A percentile compares a stretch with the other conserved stretches of the same genome.
These are phyloP conservation scores for Nidula microcarpa DNA, from an alignment of 768 basidiomycete genomes.

Conservation along the genomic window DNA sequence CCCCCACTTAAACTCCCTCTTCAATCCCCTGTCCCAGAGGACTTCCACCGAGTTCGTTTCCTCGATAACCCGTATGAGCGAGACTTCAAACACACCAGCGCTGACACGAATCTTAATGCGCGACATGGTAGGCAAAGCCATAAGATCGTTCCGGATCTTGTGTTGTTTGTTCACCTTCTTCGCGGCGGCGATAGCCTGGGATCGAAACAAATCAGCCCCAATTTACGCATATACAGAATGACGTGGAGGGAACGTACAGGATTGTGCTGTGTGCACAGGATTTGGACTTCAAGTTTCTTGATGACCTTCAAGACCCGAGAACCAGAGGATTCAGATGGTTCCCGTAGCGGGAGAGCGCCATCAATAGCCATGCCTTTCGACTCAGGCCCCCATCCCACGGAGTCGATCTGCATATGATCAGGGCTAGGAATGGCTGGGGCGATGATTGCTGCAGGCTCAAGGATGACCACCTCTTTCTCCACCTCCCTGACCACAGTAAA, in stretches of 20 bases:
- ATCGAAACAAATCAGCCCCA: neutral
- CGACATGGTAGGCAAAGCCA: slow-evolving; percentile 65
- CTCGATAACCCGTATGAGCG: slow-evolving; percentile 66
- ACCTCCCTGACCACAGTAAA: slow-evolving; percentile 65
- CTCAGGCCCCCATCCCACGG: slow-evolving; percentile 1
- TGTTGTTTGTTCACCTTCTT: slow-evolving; percentile 76
- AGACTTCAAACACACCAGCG: slow-evolving; percentile 85
- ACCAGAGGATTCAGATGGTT: slow-evolving; percentile 2
- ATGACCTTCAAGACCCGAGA: slow-evolving; percentile 58
- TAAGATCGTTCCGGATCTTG: slow-evolving; percentile 65
- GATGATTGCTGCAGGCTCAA: slow-evolving; percentile 32
- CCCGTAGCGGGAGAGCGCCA: neutral
- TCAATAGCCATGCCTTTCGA: slow-evolving; percentile 4
- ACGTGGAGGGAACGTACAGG: slow-evolving; percentile 52
- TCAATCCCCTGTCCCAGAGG: slow-evolving; percentile 72
- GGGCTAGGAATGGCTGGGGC: slow-evolving; percentile 1
- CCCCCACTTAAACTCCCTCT: slow-evolving; percentile 81
- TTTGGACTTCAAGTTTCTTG: slow-evolving; percentile 69
- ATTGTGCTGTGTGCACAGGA: slow-evolving; percentile 87
- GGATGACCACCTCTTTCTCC: slow-evolving; percentile 76
- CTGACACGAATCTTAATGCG: slow-evolving; percentile 84
- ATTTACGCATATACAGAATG: neutral
- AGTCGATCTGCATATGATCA: slow-evolving; percentile 29
- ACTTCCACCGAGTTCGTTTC: slow-evolving; percentile 74
- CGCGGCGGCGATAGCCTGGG: slow-evolving; percentile 67